These are phyloP conservation scores for Quercus alba DNA, from an alignment of 306 rosid species.

Conservation along the genomic window DNA sequence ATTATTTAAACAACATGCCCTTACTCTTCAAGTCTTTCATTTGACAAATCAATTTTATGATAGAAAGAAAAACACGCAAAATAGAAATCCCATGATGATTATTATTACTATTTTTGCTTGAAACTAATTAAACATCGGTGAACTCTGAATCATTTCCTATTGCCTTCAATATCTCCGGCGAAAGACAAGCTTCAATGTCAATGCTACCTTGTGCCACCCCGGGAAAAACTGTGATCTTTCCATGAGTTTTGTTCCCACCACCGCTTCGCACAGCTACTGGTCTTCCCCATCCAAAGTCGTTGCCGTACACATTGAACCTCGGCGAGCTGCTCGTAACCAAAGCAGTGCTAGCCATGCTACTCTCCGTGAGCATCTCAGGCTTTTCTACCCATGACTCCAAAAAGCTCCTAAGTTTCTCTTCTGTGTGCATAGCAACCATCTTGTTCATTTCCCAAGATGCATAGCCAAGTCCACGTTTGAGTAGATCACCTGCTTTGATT, in stretches of 20 bases:
- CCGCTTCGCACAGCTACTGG: not conserved
- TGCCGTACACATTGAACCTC: not conserved
- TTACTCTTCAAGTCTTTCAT: too few species aligned
- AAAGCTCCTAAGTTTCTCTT: not conserved
- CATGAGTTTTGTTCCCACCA: not conserved
- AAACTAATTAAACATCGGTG: not conserved
- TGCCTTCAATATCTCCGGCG: not conserved
- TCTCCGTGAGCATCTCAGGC: not conserved
- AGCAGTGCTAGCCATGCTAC: not conserved
- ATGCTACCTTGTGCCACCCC: not conserved
- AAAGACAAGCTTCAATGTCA: not conserved
- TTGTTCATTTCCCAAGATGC: not conserved
- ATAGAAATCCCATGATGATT: too few species aligned
- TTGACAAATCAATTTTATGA: too few species aligned
- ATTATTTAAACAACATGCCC: too few species aligned
- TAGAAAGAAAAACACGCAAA: too few species aligned
- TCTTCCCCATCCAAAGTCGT: slow-evolving; percentile 1
- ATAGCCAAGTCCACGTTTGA: not conserved
- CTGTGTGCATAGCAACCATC: not conserved
- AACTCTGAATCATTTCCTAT: not conserved
- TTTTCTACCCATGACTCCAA: not conserved
- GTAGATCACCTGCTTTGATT: not conserved
- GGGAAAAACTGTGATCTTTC: not conserved
- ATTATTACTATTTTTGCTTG: not conserved
- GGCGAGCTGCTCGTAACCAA: not conserved